Percentiles rank a stretch among this genome's conserved stretches.
Evolutionary conservation across 768 basidiomycete species (phyloP).

Genomic region (Kwoniella sp.): DNA sequence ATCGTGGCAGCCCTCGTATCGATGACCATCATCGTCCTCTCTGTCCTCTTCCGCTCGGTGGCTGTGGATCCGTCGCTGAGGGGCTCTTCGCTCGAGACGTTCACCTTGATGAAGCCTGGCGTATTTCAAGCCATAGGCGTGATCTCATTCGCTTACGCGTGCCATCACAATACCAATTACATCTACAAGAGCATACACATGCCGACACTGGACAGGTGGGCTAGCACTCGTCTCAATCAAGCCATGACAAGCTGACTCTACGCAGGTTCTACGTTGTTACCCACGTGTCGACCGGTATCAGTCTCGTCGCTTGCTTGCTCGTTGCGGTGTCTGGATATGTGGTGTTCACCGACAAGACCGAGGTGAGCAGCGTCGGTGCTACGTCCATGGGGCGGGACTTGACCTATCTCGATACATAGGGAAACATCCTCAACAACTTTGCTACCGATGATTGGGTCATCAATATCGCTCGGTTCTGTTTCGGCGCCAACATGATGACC

Average conservation of each 20-base stretch:
- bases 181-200: constrained; percentile 91
- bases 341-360: constrained; percentile 75
- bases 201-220: constrained; percentile 78
- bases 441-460: constrained; percentile 77
- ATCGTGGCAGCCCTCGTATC: constrained; percentile 51
- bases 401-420: constrained; percentile 52
- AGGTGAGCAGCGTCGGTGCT: constrained; percentile 19
- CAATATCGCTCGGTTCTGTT: constrained; percentile 90
- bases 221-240: neutral
- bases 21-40: constrained; percentile 86
- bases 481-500: constrained; percentile 96
- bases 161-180: constrained; percentile 90
- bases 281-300: constrained; percentile 80
- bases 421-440: constrained; percentile 98
- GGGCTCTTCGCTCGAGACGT: constrained; percentile 69
- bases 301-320: constrained; percentile 74
- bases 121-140: constrained; percentile 95
- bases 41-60: constrained; percentile 77
- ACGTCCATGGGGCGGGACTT: neutral
- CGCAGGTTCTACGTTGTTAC: constrained; percentile 74
- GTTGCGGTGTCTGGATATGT: constrained; percentile 81
- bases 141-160: constrained; percentile 68
- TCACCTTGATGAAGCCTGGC: constrained; percentile 71
- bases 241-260: neutral
- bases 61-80: constrained; percentile 67